Conservation (phyloP, 2,329 filamentous ascomycete species). For the Colletotrichum sp. region DNA sequence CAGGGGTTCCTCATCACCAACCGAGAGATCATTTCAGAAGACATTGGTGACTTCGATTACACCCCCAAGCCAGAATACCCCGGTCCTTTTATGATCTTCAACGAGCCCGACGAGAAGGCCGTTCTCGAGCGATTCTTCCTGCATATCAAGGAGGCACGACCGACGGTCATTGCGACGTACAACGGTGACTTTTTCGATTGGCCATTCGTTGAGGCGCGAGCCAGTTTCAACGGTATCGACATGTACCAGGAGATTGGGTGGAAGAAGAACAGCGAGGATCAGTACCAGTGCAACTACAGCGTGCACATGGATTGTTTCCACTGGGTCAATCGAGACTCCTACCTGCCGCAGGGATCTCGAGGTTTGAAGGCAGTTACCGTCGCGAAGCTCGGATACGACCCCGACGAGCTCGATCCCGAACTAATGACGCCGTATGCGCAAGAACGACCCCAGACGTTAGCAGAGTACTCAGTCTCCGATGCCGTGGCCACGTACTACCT, state of each 20-base stretch:
- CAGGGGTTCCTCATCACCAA: slow-evolving; percentile 98
- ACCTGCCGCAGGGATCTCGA: slow-evolving; percentile 94
- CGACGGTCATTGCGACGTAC: slow-evolving; percentile 99
- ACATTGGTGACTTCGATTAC: slow-evolving; percentile 97
- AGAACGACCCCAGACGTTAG: slow-evolving; percentile 90
- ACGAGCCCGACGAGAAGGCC: slow-evolving; percentile 91
- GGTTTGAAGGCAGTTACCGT: slow-evolving; percentile 97
- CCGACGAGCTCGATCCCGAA: slow-evolving; percentile 96
- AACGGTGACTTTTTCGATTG: slow-evolving; percentile 99
- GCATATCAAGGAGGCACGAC: slow-evolving; percentile 92
- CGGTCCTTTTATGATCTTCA: slow-evolving; percentile 97
- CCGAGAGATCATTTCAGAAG: slow-evolving; percentile 94
- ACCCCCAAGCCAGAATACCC: slow-evolving; percentile 96
- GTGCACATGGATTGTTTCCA: slow-evolving; percentile 99
- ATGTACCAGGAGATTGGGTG: slow-evolving; percentile 99
- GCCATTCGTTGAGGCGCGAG: slow-evolving; percentile 95
- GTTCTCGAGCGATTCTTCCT: slow-evolving; percentile 91
- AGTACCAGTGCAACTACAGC: slow-evolving; percentile 95
- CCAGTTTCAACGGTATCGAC: slow-evolving; percentile 93
- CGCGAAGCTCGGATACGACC: slow-evolving; percentile 97
- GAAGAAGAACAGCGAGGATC: slow-evolving; percentile 92
- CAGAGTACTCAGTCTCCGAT: slow-evolving; percentile 98
- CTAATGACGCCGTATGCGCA: slow-evolving; percentile 93
- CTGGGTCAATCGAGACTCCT: slow-evolving; percentile 99
- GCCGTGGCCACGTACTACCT: slow-evolving; percentile 98